These are phyloP conservation scores for Teunomyces kruisii DNA, from an alignment of 805 yeast species.

Conservation along the genomic window DNA sequence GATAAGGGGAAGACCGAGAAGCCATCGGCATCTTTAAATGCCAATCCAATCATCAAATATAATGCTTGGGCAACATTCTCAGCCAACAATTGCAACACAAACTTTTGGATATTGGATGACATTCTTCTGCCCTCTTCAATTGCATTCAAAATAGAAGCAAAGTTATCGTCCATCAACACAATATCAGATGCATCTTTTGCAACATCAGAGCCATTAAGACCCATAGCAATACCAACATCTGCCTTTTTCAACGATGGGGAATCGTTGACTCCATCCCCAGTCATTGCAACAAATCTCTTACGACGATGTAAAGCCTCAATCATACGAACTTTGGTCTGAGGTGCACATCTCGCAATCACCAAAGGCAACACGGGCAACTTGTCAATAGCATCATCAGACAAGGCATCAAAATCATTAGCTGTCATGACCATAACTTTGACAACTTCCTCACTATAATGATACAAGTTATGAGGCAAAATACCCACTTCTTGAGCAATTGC, in stretches of 20 bases:
- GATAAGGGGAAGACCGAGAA: constrained; percentile 38
- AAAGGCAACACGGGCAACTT: constrained; percentile 62
- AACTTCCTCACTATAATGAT: constrained; percentile 33
- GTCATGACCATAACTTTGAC: constrained; percentile 65
- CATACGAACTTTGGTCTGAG: constrained; percentile 78
- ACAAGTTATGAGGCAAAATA: constrained; percentile 41
- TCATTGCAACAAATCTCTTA: constrained; percentile 64
- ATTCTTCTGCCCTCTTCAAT: constrained; percentile 32
- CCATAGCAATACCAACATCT: constrained; percentile 31
- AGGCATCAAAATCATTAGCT: constrained; percentile 66
- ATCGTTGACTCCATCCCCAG: constrained; percentile 48
- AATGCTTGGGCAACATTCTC: constrained; percentile 28
- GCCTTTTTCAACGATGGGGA: constrained; percentile 28
- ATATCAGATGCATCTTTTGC: constrained; percentile 30
- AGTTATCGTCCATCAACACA: constrained; percentile 27
- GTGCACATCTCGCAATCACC: constrained; percentile 82
- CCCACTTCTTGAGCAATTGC: constrained; percentile 39
- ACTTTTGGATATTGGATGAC: constrained; percentile 35
- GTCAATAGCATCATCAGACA: constrained; percentile 63
- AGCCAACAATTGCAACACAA: constrained; percentile 33
- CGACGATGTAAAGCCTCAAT: constrained; percentile 64
- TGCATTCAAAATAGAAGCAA: constrained; percentile 27
- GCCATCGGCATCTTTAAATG: constrained; percentile 31
- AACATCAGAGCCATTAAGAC: constrained; percentile 28
- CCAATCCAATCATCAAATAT: constrained; percentile 44